Conservation (phyloP, 1,284 basidiomycete species). For the Moesziomyces sp. region DNA sequence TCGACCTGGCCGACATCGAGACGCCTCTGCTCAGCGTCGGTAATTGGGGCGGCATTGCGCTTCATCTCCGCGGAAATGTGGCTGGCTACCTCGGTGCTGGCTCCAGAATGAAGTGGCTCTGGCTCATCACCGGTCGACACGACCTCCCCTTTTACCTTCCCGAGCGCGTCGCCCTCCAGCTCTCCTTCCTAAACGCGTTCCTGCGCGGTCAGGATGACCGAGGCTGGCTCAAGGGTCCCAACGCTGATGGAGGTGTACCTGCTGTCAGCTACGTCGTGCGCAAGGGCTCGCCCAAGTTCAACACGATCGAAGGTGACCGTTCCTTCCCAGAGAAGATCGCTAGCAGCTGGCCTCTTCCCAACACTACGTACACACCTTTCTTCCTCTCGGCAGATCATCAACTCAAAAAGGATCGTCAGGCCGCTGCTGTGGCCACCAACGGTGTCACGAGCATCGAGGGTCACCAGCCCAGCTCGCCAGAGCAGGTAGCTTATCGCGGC, state of each 20-base stretch:
- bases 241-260: slow-evolving; percentile 47
- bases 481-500: slow-evolving; percentile 12
- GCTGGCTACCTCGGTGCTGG: slow-evolving; percentile 64
- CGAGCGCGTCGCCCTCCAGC: slow-evolving; percentile 61
- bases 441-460: slow-evolving; percentile 12
- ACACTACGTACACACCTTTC: slow-evolving; percentile 58
- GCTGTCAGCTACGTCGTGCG: slow-evolving; percentile 63
- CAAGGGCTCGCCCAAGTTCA: slow-evolving; percentile 66
- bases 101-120: slow-evolving; percentile 67
- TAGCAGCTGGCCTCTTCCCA: slow-evolving; percentile 62
- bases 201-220: slow-evolving; percentile 53
- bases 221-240: slow-evolving; percentile 63
- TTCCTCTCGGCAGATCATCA: slow-evolving; percentile 44
- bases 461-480: slow-evolving; percentile 1
- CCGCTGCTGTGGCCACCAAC: slow-evolving; percentile 22
- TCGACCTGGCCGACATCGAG: slow-evolving; percentile 63
- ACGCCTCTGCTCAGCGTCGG: slow-evolving; percentile 65
- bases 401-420: slow-evolving; percentile 4
- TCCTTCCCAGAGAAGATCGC: slow-evolving; percentile 54
- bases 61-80: slow-evolving; percentile 67
- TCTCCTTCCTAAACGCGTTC: slow-evolving; percentile 66
- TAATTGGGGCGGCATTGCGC: slow-evolving; percentile 65
- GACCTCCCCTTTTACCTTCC: slow-evolving; percentile 67
- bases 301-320: slow-evolving; percentile 63
- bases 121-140: slow-evolving; percentile 66